phyloP scores from a whole-genome alignment of 345 rosid genomes.

The Citrus mangshanensis region DNA sequence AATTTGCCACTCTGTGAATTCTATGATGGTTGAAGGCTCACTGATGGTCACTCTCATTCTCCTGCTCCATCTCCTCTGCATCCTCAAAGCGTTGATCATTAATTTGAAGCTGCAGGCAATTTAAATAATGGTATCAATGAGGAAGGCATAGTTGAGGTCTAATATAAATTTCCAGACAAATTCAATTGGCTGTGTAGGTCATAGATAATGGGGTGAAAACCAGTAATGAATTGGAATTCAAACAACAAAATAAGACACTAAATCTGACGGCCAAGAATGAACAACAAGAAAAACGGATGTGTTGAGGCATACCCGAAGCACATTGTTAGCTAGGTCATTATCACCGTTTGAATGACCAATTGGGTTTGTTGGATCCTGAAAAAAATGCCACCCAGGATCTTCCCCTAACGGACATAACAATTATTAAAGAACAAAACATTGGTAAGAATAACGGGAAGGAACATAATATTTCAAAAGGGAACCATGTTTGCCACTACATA shows the following conservation, averaged over 20 bases:
- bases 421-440: neutral
- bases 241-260: neutral
- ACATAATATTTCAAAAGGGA: neutral
- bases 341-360: constrained; percentile 88
- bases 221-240: neutral
- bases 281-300: neutral
- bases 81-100: constrained; percentile 87
- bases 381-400: constrained; percentile 50
- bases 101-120: constrained; percentile 66
- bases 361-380: constrained; percentile 47
- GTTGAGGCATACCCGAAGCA: constrained; percentile 53
- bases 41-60: constrained; percentile 22
- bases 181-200: neutral
- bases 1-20: neutral
- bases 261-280: neutral
- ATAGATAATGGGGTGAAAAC: neutral
- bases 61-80: constrained; percentile 82
- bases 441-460: neutral
- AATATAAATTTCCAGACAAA: neutral
- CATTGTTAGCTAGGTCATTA: constrained; percentile 56
- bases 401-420: constrained; percentile 35
- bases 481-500: constrained; percentile 7
- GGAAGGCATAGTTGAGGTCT: neutral
- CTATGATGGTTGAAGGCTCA: constrained; percentile 13
- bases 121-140: neutral